phyloP scores from a whole-genome alignment of 768 basidiomycete genomes.

The Tulasnella sp. region DNA sequence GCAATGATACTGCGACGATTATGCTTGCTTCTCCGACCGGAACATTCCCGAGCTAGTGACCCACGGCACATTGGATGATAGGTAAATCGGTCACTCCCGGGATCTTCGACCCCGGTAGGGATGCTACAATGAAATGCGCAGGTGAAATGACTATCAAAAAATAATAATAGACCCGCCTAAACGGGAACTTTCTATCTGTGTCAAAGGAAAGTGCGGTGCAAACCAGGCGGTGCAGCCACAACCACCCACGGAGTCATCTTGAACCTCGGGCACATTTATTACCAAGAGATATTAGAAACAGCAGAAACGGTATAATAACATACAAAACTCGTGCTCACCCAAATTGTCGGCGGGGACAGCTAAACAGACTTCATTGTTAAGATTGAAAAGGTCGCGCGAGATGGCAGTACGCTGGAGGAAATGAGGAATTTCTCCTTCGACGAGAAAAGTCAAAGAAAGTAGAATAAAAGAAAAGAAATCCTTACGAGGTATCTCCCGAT shows the following conservation, averaged over 20 bases:
- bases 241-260: too few relatives aligned
- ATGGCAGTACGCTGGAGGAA: neutral
- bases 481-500: neutral
- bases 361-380: neutral
- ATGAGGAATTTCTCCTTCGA: neutral
- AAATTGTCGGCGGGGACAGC: neutral
- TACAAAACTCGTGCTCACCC: neutral
- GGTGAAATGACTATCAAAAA: too few relatives aligned
- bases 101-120: too few relatives aligned
- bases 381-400: neutral
- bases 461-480: neutral
- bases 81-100: too few relatives aligned
- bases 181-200: too few relatives aligned
- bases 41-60: constrained; percentile 61
- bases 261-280: too few relatives aligned
- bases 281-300: too few relatives aligned
- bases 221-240: too few relatives aligned
- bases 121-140: too few relatives aligned
- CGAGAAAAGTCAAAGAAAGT: neutral
- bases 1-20: constrained; percentile 75
- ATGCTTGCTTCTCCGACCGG: constrained; percentile 61
- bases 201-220: too few relatives aligned
- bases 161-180: too few relatives aligned
- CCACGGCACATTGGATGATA: constrained; percentile 51
- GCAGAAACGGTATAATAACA: too few relatives aligned